Percentiles rank a stretch among this genome's conserved stretches.
Evolutionary conservation across 129 eudicot species (phyloP).

Genomic region (Deinandra increscens): DNA sequence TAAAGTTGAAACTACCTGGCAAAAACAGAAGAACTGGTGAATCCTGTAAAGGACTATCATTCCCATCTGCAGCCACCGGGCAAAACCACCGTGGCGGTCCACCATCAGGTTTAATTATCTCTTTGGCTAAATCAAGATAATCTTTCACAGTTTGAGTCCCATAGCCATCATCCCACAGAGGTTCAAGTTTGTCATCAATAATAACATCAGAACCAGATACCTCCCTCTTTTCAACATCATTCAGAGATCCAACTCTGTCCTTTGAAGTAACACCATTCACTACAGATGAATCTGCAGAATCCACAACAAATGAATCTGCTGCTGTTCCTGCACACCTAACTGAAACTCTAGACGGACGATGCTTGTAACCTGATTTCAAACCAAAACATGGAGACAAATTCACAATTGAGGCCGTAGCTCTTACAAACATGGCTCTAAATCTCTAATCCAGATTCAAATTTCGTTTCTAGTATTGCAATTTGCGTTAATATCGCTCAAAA

Average conservation of each 20-base stretch:
- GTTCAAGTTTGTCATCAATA: conserved; percentile 44
- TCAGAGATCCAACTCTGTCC: conserved; percentile 30
- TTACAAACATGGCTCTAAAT: conserved; percentile 25
- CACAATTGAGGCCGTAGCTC: conserved; percentile 30
- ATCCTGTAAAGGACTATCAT: conserved; percentile 44
- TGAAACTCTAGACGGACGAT: conserved; percentile 32
- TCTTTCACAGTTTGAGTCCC: conserved; percentile 77
- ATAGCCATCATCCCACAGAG: conserved; percentile 94
- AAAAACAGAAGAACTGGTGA: conserved; percentile 84
- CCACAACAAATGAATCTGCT: conserved; percentile 44
- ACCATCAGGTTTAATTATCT: conserved; percentile 71
- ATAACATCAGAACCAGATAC: conserved; percentile 19
- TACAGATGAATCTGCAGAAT: conserved; percentile 48
- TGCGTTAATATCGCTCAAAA: background rate
- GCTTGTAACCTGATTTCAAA: conserved; percentile 33
- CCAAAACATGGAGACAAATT: conserved; percentile 40
- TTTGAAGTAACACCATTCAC: conserved; percentile 46
- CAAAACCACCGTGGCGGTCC: conserved; percentile 96
- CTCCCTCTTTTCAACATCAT: conserved; percentile 40
- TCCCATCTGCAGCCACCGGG: conserved; percentile 60
- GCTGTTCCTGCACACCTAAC: conserved; percentile 42
- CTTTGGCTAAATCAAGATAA: conserved; percentile 65
- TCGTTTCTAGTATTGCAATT: background rate
- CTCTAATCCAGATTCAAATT: conserved; percentile 1
- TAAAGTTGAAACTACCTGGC: conserved; percentile 56